Conservation (phyloP, 768 basidiomycete genomes). For the Leccinum arenicola region DNA sequence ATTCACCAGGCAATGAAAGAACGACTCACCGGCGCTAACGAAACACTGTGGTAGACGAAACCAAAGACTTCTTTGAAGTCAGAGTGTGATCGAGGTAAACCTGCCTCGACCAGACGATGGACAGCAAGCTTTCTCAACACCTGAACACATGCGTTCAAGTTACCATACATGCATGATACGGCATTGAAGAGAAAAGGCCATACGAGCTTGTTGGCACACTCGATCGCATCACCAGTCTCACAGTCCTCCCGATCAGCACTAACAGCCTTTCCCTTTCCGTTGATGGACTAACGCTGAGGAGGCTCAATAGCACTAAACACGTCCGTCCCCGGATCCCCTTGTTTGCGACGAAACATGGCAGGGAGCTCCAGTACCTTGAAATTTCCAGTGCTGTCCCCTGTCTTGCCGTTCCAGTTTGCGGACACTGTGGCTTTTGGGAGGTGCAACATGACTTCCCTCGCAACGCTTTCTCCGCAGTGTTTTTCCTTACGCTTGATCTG, state of each 20-base stretch:
- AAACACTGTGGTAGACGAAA: no score
- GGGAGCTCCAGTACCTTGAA: slow-evolving; percentile 53
- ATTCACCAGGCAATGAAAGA: no score
- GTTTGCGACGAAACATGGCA: slow-evolving; percentile 18
- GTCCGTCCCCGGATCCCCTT: slow-evolving; percentile 24
- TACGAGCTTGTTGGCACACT: slow-evolving; percentile 64
- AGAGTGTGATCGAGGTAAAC: background rate
- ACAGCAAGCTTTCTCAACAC: slow-evolving; percentile 3
- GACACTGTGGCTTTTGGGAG: slow-evolving; percentile 29
- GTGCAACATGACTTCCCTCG: slow-evolving; percentile 38
- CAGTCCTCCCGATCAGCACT: slow-evolving; percentile 24
- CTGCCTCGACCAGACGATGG: no score
- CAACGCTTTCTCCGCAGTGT: slow-evolving; percentile 12
- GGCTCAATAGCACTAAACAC: slow-evolving; percentile 23
- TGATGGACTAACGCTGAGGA: background rate
- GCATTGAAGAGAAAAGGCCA: slow-evolving; percentile 15
- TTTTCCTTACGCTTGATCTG: slow-evolving; percentile 17
- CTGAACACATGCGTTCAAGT: slow-evolving; percentile 17
- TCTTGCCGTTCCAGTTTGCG: slow-evolving; percentile 5
- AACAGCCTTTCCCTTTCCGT: slow-evolving; percentile 36
- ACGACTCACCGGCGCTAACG: no score
- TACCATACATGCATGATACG: background rate
- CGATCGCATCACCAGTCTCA: slow-evolving; percentile 34
- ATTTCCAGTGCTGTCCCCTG: slow-evolving; percentile 3
- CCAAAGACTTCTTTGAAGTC: no score